phyloP scores from a whole-genome alignment of 768 basidiomycete species.

The Boletus sensibilis region DNA sequence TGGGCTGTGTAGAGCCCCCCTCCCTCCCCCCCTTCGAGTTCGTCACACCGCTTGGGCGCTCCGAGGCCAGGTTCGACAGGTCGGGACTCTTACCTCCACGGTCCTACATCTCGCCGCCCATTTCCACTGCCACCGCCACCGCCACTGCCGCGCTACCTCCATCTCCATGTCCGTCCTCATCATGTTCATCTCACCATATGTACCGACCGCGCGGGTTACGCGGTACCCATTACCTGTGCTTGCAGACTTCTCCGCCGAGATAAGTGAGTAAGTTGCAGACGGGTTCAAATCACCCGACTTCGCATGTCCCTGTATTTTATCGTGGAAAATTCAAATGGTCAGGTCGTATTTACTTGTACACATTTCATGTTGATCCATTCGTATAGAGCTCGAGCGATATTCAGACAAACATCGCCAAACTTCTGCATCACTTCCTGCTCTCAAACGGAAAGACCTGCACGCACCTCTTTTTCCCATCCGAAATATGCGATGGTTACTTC shows the following conservation, averaged over 20 bases:
- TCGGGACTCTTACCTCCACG: slow-evolving; percentile 8
- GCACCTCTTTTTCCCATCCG: slow-evolving; percentile 75
- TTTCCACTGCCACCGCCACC: neutral
- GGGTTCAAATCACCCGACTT: slow-evolving; percentile 63
- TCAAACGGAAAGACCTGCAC: slow-evolving; percentile 70
- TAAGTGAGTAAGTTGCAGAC: slow-evolving; percentile 63
- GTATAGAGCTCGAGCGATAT: slow-evolving; percentile 70
- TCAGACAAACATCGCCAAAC: slow-evolving; percentile 81
- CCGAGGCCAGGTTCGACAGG: neutral
- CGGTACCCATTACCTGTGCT: slow-evolving; percentile 59
- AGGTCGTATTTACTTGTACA: slow-evolving; percentile 2
- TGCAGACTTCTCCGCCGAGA: slow-evolving; percentile 63
- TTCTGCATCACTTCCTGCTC: slow-evolving; percentile 53
- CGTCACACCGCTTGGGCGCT: neutral
- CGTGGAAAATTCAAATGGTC: slow-evolving; percentile 70
- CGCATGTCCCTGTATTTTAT: slow-evolving; percentile 73
- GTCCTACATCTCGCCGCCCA: neutral
- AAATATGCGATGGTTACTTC: slow-evolving; percentile 77
- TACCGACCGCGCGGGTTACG: neutral
- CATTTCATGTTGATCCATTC: neutral
- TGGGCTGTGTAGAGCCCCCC: neutral
- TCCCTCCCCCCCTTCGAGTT: neutral
- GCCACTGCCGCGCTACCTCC: slow-evolving; percentile 6
- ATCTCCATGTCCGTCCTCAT: neutral
- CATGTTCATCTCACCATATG: neutral